phyloP scores from a whole-genome alignment of 2,329 filamentous ascomycete species.

The Fusarium odoratissimum region DNA sequence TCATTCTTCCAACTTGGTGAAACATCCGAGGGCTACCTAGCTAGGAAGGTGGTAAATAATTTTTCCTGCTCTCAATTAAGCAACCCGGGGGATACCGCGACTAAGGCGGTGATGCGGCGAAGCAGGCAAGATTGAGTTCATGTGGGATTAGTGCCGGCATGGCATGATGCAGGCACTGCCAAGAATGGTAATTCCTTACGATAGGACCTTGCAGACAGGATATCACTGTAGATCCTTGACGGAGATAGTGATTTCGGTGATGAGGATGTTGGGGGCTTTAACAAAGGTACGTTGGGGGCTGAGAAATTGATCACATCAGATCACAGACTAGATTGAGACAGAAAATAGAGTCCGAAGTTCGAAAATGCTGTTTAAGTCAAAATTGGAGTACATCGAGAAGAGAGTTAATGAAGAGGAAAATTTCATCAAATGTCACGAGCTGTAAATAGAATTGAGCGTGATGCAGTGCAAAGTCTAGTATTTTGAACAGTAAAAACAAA shows the following conservation, averaged over 20 bases:
- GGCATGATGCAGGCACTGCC: background rate
- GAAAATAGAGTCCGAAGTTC: background rate
- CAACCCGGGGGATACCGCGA: background rate
- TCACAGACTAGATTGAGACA: fast-evolving
- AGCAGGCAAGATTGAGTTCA: background rate
- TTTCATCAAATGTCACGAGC: fast-evolving
- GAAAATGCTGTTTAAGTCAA: fast-evolving
- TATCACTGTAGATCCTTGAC: background rate
- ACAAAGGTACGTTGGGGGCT: no score
- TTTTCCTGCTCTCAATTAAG: background rate
- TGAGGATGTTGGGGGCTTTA: fast-evolving
- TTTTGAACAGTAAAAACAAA: fast-evolving
- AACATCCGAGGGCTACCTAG: background rate
- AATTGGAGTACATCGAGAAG: fast-evolving
- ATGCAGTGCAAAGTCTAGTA: fast-evolving
- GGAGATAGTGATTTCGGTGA: background rate
- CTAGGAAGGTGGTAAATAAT: background rate
- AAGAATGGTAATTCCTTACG: background rate
- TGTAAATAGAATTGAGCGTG: fast-evolving
- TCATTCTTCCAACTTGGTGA: background rate
- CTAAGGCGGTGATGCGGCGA: background rate
- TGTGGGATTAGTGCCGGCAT: background rate
- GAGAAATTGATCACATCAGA: fast-evolving
- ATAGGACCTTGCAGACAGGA: fast-evolving
- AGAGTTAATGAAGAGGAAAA: fast-evolving